Percentiles rank a stretch among this genome's conserved stretches.
phyloP scores from a whole-genome alignment of 2,329 filamentous ascomycete genomes.

The Cercospora beticola region DNA sequence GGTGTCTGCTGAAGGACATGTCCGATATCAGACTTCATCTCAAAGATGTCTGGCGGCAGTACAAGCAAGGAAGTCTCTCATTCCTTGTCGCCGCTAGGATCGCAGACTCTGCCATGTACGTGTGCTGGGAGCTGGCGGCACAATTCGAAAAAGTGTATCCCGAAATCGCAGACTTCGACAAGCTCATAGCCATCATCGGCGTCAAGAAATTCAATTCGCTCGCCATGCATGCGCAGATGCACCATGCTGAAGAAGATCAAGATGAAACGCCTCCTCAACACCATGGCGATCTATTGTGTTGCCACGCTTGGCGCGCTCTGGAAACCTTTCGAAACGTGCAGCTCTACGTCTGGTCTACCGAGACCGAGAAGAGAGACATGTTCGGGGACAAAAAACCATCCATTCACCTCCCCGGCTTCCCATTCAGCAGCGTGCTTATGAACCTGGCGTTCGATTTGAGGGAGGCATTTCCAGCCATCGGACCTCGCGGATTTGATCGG shows the following conservation, averaged over 20 bases:
- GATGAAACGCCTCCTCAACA: too few relatives aligned
- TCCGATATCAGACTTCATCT: not conserved
- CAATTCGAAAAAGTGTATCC: not conserved
- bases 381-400: too few relatives aligned
- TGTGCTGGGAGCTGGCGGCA: not conserved
- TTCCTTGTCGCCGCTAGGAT: conserved; percentile 4
- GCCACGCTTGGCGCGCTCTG: not conserved
- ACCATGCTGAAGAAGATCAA: too few relatives aligned
- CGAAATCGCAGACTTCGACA: not conserved
- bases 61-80: not conserved
- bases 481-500: not conserved
- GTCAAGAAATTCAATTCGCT: not conserved
- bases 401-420: too few relatives aligned
- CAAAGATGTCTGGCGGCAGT: not conserved
- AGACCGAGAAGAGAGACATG: not conserved
- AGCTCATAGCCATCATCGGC: not conserved
- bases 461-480: not conserved
- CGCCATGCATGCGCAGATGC: not conserved
- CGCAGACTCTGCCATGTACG: not conserved
- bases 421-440: not conserved
- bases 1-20: conserved; percentile 7
- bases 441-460: not conserved
- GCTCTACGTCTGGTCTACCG: not conserved
- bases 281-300: too few relatives aligned
- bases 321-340: not conserved